phyloP scores from a whole-genome alignment of 768 basidiomycete species.

The Russula abietina region DNA sequence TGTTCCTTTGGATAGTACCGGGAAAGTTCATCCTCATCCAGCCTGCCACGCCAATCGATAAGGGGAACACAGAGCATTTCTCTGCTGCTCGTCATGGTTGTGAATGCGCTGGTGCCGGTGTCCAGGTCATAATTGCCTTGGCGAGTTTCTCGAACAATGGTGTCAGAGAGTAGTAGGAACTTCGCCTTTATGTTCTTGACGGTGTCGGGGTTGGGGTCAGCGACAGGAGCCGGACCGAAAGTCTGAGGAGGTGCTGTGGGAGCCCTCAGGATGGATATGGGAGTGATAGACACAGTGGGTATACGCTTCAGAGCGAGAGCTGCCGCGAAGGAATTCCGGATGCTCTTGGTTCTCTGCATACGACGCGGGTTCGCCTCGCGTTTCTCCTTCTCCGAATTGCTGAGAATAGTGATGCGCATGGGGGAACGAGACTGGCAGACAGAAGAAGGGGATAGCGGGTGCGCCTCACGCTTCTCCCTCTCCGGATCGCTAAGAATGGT shows the following conservation, averaged over 20 bases:
- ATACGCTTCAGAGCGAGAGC: not conserved
- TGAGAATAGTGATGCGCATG: not conserved
- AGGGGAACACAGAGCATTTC: conserved; percentile 1
- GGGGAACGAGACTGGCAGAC: not conserved
- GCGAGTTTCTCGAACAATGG: not conserved
- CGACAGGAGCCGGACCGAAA: not conserved
- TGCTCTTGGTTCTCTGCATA: not conserved
- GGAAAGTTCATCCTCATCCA: not conserved
- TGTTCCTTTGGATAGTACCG: conserved; percentile 4
- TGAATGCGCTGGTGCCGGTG: not conserved
- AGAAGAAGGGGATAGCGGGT: not conserved
- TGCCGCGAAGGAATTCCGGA: not conserved
- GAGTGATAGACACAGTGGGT: not conserved
- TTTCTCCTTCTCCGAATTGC: not conserved
- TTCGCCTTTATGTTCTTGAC: not conserved
- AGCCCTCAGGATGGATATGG: not conserved
- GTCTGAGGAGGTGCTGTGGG: not conserved
- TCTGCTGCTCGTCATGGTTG: not conserved
- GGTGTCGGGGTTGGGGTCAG: not conserved
- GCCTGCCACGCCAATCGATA: not conserved
- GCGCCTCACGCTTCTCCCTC: not conserved
- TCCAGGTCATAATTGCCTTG: not conserved
- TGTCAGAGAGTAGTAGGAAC: not conserved
- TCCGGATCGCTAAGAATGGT: conserved; percentile 5
- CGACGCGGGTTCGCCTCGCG: not conserved